phyloP scores from a whole-genome alignment of 164 flowering plant species.

The Liquidambar formosana region DNA sequence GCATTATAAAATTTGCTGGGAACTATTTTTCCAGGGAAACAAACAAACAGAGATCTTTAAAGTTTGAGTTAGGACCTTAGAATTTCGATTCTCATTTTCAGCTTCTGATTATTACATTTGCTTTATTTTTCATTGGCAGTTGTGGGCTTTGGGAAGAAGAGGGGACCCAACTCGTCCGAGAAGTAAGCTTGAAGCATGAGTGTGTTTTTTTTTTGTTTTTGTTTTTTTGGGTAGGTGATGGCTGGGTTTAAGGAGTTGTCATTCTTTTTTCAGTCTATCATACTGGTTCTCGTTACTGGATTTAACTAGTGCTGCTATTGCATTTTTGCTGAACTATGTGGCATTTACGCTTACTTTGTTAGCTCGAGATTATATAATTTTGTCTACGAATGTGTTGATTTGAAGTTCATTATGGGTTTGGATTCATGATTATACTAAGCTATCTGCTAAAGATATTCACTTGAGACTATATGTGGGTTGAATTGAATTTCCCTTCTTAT shows the following conservation, averaged over 20 bases:
- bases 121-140: constrained; percentile 38
- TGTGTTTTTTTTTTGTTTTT: not conserved
- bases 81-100: no score
- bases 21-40: no score
- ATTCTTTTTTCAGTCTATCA: not conserved
- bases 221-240: constrained; percentile 2
- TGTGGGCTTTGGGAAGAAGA: constrained; percentile 95
- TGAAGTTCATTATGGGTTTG: not conserved
- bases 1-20: no score
- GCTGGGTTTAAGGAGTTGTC: not conserved
- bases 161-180: constrained; percentile 93
- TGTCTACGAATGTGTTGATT: not conserved
- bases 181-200: constrained; percentile 38
- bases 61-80: no score
- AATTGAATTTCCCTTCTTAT: no score
- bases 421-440: not conserved
- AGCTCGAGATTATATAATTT: not conserved
- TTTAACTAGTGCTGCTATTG: not conserved
- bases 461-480: no score
- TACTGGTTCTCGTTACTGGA: not conserved
- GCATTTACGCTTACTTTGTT: not conserved
- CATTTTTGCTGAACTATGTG: not conserved
- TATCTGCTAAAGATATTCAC: not conserved
- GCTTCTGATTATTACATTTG: not conserved
- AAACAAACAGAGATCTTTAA: no score